Conservation (phyloP, 2,329 filamentous ascomycete species). For the Didymella lethalis region DNA sequence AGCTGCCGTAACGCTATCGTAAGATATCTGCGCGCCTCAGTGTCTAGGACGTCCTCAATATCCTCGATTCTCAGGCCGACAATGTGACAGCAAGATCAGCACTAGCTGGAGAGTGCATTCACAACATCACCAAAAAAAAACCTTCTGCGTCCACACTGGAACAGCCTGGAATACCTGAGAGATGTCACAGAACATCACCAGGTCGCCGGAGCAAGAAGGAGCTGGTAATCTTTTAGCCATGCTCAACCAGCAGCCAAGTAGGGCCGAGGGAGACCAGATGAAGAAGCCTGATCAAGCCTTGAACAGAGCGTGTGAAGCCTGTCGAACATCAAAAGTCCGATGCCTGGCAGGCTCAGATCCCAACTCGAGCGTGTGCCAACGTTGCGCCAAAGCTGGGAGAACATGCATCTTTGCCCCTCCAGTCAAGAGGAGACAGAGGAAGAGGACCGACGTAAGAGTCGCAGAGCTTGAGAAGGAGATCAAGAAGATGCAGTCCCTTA, state of each 20-base stretch:
- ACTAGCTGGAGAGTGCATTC: background rate
- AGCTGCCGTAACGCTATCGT: background rate
- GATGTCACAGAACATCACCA: conserved; percentile 25
- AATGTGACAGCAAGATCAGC: conserved; percentile 11
- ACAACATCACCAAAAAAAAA: background rate
- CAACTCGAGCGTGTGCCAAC: conserved; percentile 42
- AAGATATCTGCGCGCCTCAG: background rate
- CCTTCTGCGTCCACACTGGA: background rate
- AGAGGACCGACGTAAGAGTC: conserved; percentile 49
- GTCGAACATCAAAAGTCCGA: conserved; percentile 48
- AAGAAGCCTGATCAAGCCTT: conserved; percentile 42
- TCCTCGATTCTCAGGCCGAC: background rate
- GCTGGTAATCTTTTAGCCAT: conserved; percentile 23
- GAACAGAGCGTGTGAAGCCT: conserved; percentile 49
- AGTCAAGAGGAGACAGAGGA: conserved; percentile 47
- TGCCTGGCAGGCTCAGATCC: conserved; percentile 41
- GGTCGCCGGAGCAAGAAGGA: conserved; percentile 16
- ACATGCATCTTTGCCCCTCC: conserved; percentile 47
- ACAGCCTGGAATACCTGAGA: background rate
- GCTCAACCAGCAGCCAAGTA: conserved; percentile 26
- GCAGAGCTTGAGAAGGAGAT: conserved; percentile 49
- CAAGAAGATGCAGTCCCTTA: conserved; percentile 45
- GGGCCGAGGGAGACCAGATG: conserved; percentile 25
- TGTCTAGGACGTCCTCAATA: background rate
- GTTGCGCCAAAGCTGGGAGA: conserved; percentile 46